Base-by-base conservation (phyloP, 2,329 filamentous ascomycete species). In the Ophiostoma piceae region DNA sequence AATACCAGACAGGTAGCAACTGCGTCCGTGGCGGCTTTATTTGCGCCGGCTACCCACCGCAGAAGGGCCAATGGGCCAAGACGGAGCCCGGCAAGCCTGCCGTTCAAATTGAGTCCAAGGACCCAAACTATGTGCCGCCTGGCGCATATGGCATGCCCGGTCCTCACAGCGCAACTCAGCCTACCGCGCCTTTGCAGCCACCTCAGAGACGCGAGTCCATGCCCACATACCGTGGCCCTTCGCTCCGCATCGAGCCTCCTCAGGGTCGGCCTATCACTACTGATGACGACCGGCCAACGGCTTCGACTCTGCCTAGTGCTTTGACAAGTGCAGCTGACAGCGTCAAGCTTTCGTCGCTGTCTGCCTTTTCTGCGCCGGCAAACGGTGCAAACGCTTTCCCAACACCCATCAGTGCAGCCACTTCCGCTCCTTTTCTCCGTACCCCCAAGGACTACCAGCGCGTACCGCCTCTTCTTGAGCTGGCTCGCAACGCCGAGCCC, bases 21-120 rank as follows among this genome's bases (percentile, higher is more conserved):
- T 99, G 95, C 80, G 84, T 91, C 70, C 90, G 92, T 72, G 94
- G 95, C 64, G 92, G 92, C 19, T 98, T 98, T 78, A 83, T 92
- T 43, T 99, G 95, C 78, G 90, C 92, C 74, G 95, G 95, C 68
- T 99, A 99, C 79, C 91, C 91, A 76, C 91, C 91, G 69, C 89
- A 91, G 74, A 87, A 92, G 75, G 88, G 89, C 60, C 84, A 87
- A 68, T 95, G 91, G 89, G 87, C 90, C 73, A 96, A 94, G 79
- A 88, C 90, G 41, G 89, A 92, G 90, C 19, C 70, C 72, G 88
- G 81, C 76, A 88, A 90, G 74, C 86, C 88, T 74, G 80, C 84
- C 67, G 86, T 94, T 74, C 91, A 90, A 71, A 84, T 96, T 67
- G 92, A 96, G 79, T 94, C 92, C 26, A 96, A 96, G 79, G 92